Base-by-base conservation (phyloP, 148 eudicot species). In the Persicaria tinctoria region DNA sequence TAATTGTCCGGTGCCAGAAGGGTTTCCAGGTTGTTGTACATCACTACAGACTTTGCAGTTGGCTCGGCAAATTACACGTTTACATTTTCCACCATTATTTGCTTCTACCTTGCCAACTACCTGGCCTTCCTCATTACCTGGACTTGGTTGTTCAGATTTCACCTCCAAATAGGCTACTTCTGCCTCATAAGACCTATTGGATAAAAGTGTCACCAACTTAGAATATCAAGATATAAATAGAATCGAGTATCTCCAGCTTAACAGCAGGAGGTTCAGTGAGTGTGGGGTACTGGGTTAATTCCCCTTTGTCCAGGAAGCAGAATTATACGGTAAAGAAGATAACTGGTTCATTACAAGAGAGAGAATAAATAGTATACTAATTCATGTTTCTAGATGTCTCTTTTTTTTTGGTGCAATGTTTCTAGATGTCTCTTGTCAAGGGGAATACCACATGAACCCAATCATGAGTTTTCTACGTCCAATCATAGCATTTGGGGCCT, bases 151-250 rank as follows among this genome's bases (percentile, higher is more conserved):
- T 53, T 83, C 86, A 11, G 85, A 66, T 70, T 86, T 83, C 59
- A 79, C 80, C 78, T 90, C 97, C 83, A 92, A 74, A 79, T 90
- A 96, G 23, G 92, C 79, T 77, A 96, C 78, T 78, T 96, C 97
- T 60, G 97, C 99, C 80, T 92, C 97, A 23, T 96, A 96, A 76
- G 97, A 89, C 81, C 99, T 96, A 73, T 76, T 66, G 56, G 55
- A 57, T 13, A 45, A 69, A 70, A 46, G 75, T 57, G 63, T 18
- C 63, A 18, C 32, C 63, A 57, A 57, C 18, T 56, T 18, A 57
- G 32, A 57, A 57, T 57, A 23, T 6, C 3, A 20, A 17, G 63
- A 57, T 57, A 57, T 57, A 18, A 57, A 57, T 27, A 20, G 63
- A 20, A n/a, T 27, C 18, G 63, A 17, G 4, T 18, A 27, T 10